Conservation (phyloP, 768 basidiomycete genomes). For the Rhodosporidiobolus sp. region DNA sequence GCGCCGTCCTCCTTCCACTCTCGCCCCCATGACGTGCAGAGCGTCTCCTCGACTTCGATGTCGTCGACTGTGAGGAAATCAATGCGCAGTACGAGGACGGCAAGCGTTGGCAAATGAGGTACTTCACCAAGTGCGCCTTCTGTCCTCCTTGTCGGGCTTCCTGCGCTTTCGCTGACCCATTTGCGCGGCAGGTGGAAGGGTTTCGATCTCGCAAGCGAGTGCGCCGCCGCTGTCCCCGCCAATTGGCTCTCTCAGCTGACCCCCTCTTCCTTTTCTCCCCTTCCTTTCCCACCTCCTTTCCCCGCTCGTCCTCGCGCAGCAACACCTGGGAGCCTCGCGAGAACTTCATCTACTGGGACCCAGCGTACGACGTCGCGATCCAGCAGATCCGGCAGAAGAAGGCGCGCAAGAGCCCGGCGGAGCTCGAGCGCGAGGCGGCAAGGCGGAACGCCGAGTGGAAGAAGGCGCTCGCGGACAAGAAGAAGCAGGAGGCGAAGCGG, state of each 20-base stretch:
- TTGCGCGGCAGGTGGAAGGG: background rate
- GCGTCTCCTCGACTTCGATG: background rate
- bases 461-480: background rate
- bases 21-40: too few relatives aligned
- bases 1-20: too few relatives aligned
- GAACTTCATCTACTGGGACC: background rate
- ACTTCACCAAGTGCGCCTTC: slow-evolving; percentile 9
- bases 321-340: slow-evolving; percentile 13
- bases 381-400: too few relatives aligned
- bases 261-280: background rate
- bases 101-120: background rate
- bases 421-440: background rate
- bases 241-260: background rate
- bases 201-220: background rate
- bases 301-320: background rate
- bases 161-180: rapidly evolving
- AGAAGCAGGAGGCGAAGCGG: background rate
- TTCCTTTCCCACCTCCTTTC: background rate
- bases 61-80: background rate
- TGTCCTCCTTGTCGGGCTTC: background rate
- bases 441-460: background rate
- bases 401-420: background rate
- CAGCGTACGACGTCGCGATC: background rate
- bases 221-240: background rate
- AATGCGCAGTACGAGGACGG: too few relatives aligned